phyloP scores from a whole-genome alignment of 495 filamentous ascomycete species.

The Lophium mytilinum region DNA sequence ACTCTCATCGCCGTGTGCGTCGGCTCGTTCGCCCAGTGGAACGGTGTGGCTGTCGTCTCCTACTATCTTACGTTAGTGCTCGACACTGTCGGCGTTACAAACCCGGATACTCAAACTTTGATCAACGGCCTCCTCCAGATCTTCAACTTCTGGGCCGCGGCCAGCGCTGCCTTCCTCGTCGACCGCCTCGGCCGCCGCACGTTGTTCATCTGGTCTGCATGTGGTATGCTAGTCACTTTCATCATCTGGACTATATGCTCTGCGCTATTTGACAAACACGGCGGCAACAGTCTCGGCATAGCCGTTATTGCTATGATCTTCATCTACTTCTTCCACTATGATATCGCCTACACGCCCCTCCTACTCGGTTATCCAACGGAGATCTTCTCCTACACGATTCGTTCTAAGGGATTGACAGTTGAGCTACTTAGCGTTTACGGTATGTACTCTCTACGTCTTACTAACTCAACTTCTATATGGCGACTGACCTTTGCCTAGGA shows the following conservation, averaged over 20 bases:
- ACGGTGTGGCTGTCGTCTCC: not conserved
- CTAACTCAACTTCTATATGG: too few relatives aligned
- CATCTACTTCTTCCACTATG: not conserved
- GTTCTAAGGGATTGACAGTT: not conserved
- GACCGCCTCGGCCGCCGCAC: not conserved
- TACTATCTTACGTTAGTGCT: not conserved
- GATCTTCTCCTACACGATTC: not conserved
- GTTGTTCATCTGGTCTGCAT: not conserved
- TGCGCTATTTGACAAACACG: too few relatives aligned
- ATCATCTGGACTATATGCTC: not conserved
- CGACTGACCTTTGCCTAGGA: too few relatives aligned
- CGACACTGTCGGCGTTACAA: not conserved
- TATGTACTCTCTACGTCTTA: too few relatives aligned
- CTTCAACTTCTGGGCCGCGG: not conserved
- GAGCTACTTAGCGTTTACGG: too few relatives aligned
- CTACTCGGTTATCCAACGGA: not conserved
- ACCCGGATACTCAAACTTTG: not conserved
- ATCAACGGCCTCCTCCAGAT: not conserved
- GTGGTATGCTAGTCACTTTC: not conserved
- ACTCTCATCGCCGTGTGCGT: too few relatives aligned
- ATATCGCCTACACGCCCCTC: not conserved
- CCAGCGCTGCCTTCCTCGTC: not conserved
- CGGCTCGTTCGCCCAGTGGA: too few relatives aligned
- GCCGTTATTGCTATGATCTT: too few relatives aligned
- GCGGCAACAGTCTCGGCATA: too few relatives aligned